Base-by-base conservation (phyloP, 306 rosid genomes). In the Lagenaria siceraria region DNA sequence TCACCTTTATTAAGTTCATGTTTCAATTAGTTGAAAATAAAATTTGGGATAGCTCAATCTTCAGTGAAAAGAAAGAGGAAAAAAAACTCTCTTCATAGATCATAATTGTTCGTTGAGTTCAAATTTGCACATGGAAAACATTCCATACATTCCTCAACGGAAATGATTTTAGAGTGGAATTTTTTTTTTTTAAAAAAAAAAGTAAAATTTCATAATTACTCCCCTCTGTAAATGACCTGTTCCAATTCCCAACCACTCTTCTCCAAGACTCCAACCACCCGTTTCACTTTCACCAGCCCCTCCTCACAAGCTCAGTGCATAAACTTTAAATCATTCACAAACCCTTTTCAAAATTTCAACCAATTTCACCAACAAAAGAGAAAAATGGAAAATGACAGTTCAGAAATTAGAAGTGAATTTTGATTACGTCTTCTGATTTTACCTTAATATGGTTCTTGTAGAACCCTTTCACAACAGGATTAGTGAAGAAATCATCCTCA, bases 371-470 rank as follows among this genome's bases (percentile, higher is more conserved):
- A 31, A 31, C 43, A 62, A 8, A 18, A 48, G 19, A 76, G 33
- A 48, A 60, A 29, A 19, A 66, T 21, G 4, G 13, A 19, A 4
- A 31, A 27, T 27, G 14, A 18, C 0, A 52, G 27, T 68, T 7
- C 49, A 74, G 10, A 74, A 33, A 25, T 9, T 3, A 46, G 5
- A 27, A 29, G 3, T 1, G 5, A 18, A 35, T 10, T 19, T 1
- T 8, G 62, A 17, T 51, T 1, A 51, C 1, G 6, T n/a, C 2
- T 78, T 43, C 1, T 25, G 59, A 63, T 18, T 0, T 29, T 80
- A 89, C 99, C 90, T 85, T 92, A 80, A 92, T 77, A 82, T 96
- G 97, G 78, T 96, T 92, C 86, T 89, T 92, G 87, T 85, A 96
- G 83, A 78, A 90, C 18, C 87, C 93, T 80, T 89, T 92, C 0